Evolutionary conservation across 139 green algal species (phyloP).

Genomic region (Chlamydomonas sp.): DNA sequence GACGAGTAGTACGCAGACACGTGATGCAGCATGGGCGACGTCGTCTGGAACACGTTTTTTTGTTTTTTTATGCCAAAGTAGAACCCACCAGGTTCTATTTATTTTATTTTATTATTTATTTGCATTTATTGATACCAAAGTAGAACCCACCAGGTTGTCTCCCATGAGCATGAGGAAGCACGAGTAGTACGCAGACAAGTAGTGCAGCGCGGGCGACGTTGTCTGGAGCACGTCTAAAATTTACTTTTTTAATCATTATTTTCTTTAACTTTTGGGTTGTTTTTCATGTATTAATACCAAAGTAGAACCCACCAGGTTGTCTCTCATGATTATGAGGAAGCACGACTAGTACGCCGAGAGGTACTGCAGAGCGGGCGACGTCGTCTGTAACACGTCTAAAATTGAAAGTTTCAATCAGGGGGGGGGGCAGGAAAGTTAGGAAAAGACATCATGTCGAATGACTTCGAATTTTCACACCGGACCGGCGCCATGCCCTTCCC

Average conservation of each 20-base stretch:
- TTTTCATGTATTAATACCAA: background rate
- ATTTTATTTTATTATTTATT: background rate
- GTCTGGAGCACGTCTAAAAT: background rate
- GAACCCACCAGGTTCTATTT: slow-evolving; percentile 14
- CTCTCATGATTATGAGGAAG: slow-evolving; percentile 24
- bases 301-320: slow-evolving; percentile 13
- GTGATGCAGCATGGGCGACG: slow-evolving; percentile 2
- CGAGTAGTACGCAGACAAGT: slow-evolving; percentile 27
- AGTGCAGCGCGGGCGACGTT: background rate
- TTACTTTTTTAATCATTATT: background rate
- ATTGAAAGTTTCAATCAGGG: background rate
- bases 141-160: slow-evolving; percentile 13
- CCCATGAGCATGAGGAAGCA: slow-evolving; percentile 27
- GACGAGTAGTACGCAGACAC: slow-evolving; percentile 25
- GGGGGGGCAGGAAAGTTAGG: background rate
- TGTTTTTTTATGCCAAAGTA: background rate
- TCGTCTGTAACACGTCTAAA: background rate
- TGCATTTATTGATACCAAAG: background rate
- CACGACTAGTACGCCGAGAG: slow-evolving; percentile 24
- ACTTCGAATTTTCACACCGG: too few relatives aligned
- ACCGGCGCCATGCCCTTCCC: too few relatives aligned
- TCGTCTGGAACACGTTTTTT: background rate
- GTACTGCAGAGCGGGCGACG: slow-evolving; percentile 3
- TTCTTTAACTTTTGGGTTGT: background rate
- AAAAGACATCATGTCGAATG: too few relatives aligned